Base-by-base conservation (phyloP, 768 basidiomycete genomes). In the Lactarius trivialis region DNA sequence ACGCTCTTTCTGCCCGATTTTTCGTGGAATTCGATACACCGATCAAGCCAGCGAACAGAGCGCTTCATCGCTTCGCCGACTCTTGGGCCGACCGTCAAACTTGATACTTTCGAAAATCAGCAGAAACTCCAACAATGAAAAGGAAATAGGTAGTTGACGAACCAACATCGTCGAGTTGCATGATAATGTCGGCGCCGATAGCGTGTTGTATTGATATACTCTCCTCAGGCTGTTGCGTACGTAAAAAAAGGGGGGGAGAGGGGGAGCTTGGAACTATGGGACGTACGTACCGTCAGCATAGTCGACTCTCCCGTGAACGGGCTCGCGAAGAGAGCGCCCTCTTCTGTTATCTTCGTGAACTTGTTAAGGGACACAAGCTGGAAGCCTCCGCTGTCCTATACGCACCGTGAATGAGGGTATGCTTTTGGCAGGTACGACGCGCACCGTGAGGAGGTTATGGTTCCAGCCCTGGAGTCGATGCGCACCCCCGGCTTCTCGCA, bases 151-250 rank as follows among this genome's bases (percentile, higher is more conserved):
- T 54, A 39, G 28, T 58, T 52, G 49, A 76, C 85, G 72, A 68
- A 88, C 91, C 91, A 55, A 94, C 92, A 73, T 94, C 92, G 71
- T 94, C 92, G 19, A 93, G 80, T 71, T 92, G 93, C 93, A 96
- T 95, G 64, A 96, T 92, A 63, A 96, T 96, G 71, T 96, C 93
- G 30, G 87, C 90, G 6, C 93, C 92, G 48, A 96, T 93, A 8
- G 87, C 79, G 70, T 96, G 93, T 70, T 96, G 92, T 68, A 93
- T 89, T 17, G 85, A 84, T 45, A 95, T 93, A 68, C 89, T 91
- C 77, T 93, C 89, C 75, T 96, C 93, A 36, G 93, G 93, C 88
- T 93, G 58, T 30, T 24, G 36, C 28, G 1, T 21, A 30, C 30
- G 49, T 55, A 26, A 32, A 53, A 7, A 11, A n/a, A n/a, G 59